A percentile compares a stretch with the other conserved stretches of the same genome.
These are phyloP conservation scores for Lactifluus hygrophoroides DNA, from an alignment of 768 basidiomycete genomes.

Conservation along the genomic window DNA sequence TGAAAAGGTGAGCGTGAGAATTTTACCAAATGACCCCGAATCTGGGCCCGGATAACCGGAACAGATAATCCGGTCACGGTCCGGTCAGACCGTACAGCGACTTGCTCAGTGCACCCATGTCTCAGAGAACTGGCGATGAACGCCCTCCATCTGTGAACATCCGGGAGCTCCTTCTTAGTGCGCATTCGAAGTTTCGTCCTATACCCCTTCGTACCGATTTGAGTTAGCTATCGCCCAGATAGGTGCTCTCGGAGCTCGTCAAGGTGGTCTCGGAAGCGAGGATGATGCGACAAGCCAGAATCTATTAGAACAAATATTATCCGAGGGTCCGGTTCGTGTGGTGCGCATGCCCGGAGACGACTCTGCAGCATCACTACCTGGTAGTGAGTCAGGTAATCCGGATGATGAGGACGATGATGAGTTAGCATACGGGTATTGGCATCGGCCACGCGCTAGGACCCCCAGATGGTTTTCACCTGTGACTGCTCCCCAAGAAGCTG, in stretches of 20 bases:
- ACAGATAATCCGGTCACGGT: neutral
- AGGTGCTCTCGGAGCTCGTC: neutral
- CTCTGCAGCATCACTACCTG: neutral
- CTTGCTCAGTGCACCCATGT: neutral
- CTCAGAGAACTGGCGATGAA: neutral
- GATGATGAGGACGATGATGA: conserved; percentile 32
- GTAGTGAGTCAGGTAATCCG: conserved; percentile 18
- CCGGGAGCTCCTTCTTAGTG: conserved; percentile 4
- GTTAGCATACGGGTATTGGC: conserved; percentile 19
- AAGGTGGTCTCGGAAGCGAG: neutral
- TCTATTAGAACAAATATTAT: conserved; percentile 1
- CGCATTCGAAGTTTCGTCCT: neutral
- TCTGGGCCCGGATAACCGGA: neutral
- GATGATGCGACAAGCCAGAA: neutral
- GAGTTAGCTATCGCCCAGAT: conserved; percentile 3
- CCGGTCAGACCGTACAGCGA: neutral
- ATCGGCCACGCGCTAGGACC: conserved; percentile 20
- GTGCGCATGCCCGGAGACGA: neutral
- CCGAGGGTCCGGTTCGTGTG: conserved; percentile 3
- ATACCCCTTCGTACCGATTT: neutral
- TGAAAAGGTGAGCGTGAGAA: conserved; percentile 12
- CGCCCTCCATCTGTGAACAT: neutral
- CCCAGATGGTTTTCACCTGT: conserved; percentile 33
- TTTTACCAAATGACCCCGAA: conserved; percentile 24
- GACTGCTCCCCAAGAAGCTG: conserved; percentile 53